A percentile compares a stretch with the other conserved stretches of the same genome.
Evolutionary conservation across 345 rosid species (phyloP).

Genomic region (Passiflora organensis): DNA sequence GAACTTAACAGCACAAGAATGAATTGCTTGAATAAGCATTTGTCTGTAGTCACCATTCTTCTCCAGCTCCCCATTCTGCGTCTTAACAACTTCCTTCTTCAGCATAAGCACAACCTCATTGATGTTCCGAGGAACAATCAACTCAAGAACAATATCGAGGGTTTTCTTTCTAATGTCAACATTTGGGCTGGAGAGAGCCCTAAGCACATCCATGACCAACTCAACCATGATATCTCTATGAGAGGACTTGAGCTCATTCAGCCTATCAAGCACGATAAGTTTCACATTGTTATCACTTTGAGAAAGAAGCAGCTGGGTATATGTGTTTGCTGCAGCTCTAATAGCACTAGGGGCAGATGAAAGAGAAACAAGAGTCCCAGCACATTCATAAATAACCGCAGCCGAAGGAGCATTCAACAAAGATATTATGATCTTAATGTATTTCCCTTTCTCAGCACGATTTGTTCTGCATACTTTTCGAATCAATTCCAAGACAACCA

Average conservation of each 20-base stretch:
- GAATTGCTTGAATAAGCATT: conserved; percentile 91
- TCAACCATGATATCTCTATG: conserved; percentile 83
- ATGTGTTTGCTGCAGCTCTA: conserved; percentile 78
- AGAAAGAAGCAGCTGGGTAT: conserved; percentile 74
- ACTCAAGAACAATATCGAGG: conserved; percentile 73
- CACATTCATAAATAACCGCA: conserved; percentile 72
- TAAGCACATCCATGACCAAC: conserved; percentile 80
- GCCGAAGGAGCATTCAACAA: conserved; percentile 64
- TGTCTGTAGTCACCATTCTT: conserved; percentile 89
- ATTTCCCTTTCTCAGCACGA: conserved; percentile 61
- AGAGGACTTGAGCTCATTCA: conserved; percentile 63
- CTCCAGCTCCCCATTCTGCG: conserved; percentile 83
- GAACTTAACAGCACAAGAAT: conserved; percentile 83
- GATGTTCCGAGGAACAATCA: conserved; percentile 71
- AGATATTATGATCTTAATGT: conserved; percentile 66
- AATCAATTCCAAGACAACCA: conserved; percentile 73
- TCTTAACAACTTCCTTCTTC: conserved; percentile 90
- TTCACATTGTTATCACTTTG: conserved; percentile 92
- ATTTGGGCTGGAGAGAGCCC: conserved; percentile 89
- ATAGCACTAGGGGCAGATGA: conserved; percentile 91
- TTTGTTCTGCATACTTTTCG: conserved; percentile 67
- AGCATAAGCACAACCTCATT: conserved; percentile 71
- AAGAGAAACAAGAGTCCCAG: conserved; percentile 74
- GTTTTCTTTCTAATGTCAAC: conserved; percentile 82
- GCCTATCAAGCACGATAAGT: conserved; percentile 78